Evolutionary conservation across 2,329 filamentous ascomycete species (phyloP), one percentile per base, ranked within the genome.

Genomic region (Endocalyx cinctus): DNA sequence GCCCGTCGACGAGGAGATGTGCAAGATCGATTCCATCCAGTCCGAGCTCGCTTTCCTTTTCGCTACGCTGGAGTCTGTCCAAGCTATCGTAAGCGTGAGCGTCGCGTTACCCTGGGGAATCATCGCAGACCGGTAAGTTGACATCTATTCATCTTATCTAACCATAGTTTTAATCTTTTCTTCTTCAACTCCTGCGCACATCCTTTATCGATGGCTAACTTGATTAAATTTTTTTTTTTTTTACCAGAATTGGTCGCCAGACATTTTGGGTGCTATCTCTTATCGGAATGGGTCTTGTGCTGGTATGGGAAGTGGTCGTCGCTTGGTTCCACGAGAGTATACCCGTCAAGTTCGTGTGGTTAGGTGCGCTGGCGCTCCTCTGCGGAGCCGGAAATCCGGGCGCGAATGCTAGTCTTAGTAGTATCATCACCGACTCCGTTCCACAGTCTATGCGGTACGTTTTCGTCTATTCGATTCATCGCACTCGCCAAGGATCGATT

Each of bases 71-170:
- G 37, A 42, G 16, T 44, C 59, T 13, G 20, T 62, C 14, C 47
- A 47, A 20, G 51, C 58, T 5, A 50, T 51, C 25, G 45, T 61
- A 34, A 53, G 53, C 26, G 43, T 59, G 32, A 25, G 58, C n/a
- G 49, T 48, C 2, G 55, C 60, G 1, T 42, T 64, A 27, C 53
- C 60, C 2, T 66, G 62, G 53, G 60, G 60, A 10, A 46, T 62
- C 5, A 47, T 58, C 3, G 59, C 59, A 7, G 62, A 64, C 45
- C 54, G 52, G 52, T 59, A 34, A 40, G 53, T 37, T 10, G 14
- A 23, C n/a, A 15, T 27, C 25, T 30, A 3, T 31, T 22, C 11
- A 17, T 17, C 22, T 10, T 17, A 13, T 17, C 15, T 19, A n/a
- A n/a, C n/a, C n/a, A n/a, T 31, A 4, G 12, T 16, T 30, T 17